These are phyloP conservation scores for Chaetomium fimeti DNA, from an alignment of 495 filamentous ascomycete species.

Conservation along the genomic window DNA sequence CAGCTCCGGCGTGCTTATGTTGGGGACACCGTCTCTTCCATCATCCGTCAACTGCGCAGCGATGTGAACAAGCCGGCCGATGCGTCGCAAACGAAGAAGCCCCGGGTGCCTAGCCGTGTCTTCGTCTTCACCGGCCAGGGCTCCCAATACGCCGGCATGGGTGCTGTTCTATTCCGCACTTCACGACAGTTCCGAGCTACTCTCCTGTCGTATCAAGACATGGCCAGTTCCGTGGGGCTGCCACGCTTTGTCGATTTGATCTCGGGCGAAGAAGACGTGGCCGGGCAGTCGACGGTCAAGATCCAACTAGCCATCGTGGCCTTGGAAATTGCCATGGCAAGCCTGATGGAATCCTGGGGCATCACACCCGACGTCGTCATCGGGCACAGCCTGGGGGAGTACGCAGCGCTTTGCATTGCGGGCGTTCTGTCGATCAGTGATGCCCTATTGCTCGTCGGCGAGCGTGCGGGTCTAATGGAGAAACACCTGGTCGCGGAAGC, in stretches of 20 bases:
- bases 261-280: neutral
- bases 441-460: neutral
- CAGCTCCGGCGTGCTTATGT: neutral
- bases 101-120: neutral
- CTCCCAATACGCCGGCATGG: conserved; percentile 2
- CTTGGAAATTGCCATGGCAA: neutral
- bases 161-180: neutral
- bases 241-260: neutral
- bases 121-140: neutral
- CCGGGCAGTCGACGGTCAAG: neutral
- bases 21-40: neutral
- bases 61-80: neutral
- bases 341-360: neutral
- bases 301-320: neutral
- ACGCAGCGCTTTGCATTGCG: neutral
- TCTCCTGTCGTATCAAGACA: neutral
- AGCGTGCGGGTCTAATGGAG: neutral
- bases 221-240: neutral
- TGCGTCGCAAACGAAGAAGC: neutral
- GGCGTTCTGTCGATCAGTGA: neutral
- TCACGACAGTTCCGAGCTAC: neutral
- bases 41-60: neutral
- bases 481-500: neutral
- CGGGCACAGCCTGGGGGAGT: conserved; percentile 10
- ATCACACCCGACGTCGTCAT: conserved; percentile 9